phyloP scores from a whole-genome alignment of 2,329 filamentous ascomycete genomes.

The Aureobasidium sp. region DNA sequence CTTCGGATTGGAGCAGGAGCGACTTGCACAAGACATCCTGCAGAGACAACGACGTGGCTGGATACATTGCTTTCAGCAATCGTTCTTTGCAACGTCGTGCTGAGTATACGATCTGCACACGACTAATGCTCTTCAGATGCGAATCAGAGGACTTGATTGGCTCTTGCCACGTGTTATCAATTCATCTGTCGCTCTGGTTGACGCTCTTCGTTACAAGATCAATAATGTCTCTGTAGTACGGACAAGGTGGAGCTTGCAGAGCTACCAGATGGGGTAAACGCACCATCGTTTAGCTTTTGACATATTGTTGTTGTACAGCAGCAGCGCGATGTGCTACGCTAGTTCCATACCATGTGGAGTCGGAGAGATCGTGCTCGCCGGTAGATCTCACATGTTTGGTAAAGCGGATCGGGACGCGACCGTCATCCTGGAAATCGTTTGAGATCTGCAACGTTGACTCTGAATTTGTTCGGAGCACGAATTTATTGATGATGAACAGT shows the following conservation, averaged over 20 bases:
- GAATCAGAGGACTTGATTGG: background rate
- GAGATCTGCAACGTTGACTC: background rate
- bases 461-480: background rate
- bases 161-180: background rate
- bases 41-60: background rate
- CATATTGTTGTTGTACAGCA: background rate
- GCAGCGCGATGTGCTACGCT: background rate
- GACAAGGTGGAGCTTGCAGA: background rate
- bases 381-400: constrained; percentile 9
- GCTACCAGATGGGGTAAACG: background rate
- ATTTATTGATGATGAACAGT: background rate
- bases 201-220: background rate
- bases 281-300: background rate
- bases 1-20: background rate
- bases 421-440: background rate
- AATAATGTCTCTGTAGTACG: background rate
- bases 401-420: constrained; percentile 12
- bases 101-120: background rate
- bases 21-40: no score
- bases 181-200: background rate
- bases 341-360: background rate
- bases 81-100: background rate
- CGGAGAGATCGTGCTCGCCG: background rate
- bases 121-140: background rate
- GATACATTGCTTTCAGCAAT: background rate